A percentile compares a stretch with the other conserved stretches of the same genome.
phyloP scores from a whole-genome alignment of 2,329 filamentous ascomycete genomes.

The Phialophora macrospora region DNA sequence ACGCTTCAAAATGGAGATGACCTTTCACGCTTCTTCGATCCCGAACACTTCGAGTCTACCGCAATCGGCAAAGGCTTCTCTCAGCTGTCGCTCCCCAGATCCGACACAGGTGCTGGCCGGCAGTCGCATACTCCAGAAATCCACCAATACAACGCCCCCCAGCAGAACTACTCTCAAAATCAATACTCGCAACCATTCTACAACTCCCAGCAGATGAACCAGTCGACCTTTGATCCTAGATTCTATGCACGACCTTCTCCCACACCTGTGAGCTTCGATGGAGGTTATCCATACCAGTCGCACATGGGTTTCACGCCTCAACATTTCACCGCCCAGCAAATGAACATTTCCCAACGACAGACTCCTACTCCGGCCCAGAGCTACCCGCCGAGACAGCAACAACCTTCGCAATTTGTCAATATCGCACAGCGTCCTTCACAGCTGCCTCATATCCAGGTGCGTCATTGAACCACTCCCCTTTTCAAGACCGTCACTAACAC shows the following conservation, averaged over 20 bases:
- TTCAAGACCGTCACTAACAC: slow-evolving; percentile 11
- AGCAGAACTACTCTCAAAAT: slow-evolving; percentile 26
- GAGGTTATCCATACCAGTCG: slow-evolving; percentile 29
- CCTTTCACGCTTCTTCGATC: slow-evolving; percentile 35
- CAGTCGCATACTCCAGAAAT: slow-evolving; percentile 36
- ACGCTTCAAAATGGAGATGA: slow-evolving; percentile 32
- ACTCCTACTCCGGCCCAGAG: slow-evolving; percentile 36
- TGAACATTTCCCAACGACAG: slow-evolving; percentile 31
- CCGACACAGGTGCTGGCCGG: slow-evolving; percentile 29
- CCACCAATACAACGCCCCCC: slow-evolving; percentile 32
- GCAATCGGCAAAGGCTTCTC: slow-evolving; percentile 29
- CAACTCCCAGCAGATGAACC: slow-evolving; percentile 28
- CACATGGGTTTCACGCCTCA: slow-evolving; percentile 31
- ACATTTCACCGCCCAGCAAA: slow-evolving; percentile 29
- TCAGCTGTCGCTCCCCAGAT: slow-evolving; percentile 30
- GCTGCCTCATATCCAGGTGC: slow-evolving; percentile 40
- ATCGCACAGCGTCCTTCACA: slow-evolving; percentile 39
- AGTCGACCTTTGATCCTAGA: slow-evolving; percentile 33
- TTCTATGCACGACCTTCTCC: slow-evolving; percentile 32
- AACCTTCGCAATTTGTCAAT: slow-evolving; percentile 34
- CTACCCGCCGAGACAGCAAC: slow-evolving; percentile 43
- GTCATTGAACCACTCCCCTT: slow-evolving; percentile 8
- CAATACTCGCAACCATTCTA: slow-evolving; percentile 35
- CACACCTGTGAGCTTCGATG: slow-evolving; percentile 31
- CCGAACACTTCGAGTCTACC: slow-evolving; percentile 36